A percentile compares a stretch with the other conserved stretches of the same genome.
These are phyloP conservation scores for Beauveria sp. DNA, from an alignment of 2,329 filamentous ascomycete species.

Conservation along the genomic window DNA sequence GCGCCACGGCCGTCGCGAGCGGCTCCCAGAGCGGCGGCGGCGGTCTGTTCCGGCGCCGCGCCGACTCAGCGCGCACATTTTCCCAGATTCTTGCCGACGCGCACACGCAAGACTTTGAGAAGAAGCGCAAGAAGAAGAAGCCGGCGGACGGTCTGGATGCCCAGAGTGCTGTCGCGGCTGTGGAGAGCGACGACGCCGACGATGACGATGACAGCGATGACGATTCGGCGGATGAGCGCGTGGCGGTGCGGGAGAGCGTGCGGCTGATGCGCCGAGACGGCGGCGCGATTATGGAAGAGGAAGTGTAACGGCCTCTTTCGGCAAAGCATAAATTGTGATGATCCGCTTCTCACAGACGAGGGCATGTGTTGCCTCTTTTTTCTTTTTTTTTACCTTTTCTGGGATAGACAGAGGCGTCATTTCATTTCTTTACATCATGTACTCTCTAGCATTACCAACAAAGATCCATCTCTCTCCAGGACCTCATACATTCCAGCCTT, in stretches of 20 bases:
- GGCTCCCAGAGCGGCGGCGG: conserved; percentile 12
- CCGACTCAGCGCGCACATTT: conserved; percentile 32
- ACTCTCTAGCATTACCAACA: neutral
- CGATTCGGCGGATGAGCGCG: conserved; percentile 18
- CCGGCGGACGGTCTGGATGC: neutral
- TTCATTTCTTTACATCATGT: neutral
- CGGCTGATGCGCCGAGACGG: neutral
- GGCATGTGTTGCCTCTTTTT: neutral
- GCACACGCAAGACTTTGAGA: conserved; percentile 87
- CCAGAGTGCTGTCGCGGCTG: conserved; percentile 12
- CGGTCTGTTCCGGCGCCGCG: conserved; percentile 23
- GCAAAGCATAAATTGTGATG: neutral
- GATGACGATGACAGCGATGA: conserved; percentile 30
- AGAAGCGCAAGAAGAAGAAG: conserved; percentile 45
- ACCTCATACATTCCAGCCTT: neutral
- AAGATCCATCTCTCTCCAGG: neutral
- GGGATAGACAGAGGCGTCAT: neutral
- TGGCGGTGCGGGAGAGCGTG: neutral
- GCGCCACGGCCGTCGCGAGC: conserved; percentile 17
- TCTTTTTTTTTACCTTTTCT: neutral
- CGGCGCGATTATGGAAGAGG: neutral
- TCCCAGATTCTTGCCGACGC: conserved; percentile 69
- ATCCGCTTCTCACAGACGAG: neutral
- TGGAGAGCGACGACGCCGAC: conserved; percentile 23
- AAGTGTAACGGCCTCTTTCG: neutral